Base-by-base conservation (phyloP, 768 basidiomycete species). In the Amylocystis lapponica region DNA sequence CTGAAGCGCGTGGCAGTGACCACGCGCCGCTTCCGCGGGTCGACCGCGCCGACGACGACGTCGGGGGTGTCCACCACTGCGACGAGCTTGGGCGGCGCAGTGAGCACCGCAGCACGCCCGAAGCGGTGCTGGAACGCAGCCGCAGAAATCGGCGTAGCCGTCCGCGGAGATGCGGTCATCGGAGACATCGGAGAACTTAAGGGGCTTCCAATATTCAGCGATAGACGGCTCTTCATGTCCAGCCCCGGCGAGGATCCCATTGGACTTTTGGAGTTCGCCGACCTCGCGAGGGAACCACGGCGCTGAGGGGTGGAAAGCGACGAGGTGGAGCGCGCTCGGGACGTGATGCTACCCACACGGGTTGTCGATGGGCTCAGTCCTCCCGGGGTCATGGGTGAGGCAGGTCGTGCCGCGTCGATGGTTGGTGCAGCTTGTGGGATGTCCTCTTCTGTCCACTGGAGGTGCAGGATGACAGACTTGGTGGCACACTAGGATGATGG, bases 1-100 rank as follows among this genome's bases (percentile, higher is more conserved):
- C 89, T 91, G 58, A 93, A 94, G 47, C 91, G 68, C 14, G 90
- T 95, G 6, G 87, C 86, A 41, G 88, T 91, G 12, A 90, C 83
- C 1, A 93, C 86, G 36, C 91, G 68, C 52, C 85, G 71, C 71
- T 92, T 89, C 60, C 74, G 69, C 14, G 87, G 79, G 61, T 94
- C 91, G 8, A 92, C 86, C 19, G 90, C 86, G 8, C 91, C 91
- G 27, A 90, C 79, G n/a, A 81, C 89, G 8, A 91, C 82, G 58
- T 92, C 91, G 0, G 89, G 87, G 9, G 87, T 91, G 61, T 86
- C 86, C 14, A 93, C 83, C 23, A 92, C 67, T 4, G 83, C 87
- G 14, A 93, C 75, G 22, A 93, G 65, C 57, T 81, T 81, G 13
- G 91, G 90, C n/a, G 88, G 85, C 13, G 84, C 84, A 10, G 84